Percentiles rank a stretch among this genome's conserved stretches.
Evolutionary conservation across 495 filamentous ascomycete species (phyloP).

Genomic region (Podospora comata): DNA sequence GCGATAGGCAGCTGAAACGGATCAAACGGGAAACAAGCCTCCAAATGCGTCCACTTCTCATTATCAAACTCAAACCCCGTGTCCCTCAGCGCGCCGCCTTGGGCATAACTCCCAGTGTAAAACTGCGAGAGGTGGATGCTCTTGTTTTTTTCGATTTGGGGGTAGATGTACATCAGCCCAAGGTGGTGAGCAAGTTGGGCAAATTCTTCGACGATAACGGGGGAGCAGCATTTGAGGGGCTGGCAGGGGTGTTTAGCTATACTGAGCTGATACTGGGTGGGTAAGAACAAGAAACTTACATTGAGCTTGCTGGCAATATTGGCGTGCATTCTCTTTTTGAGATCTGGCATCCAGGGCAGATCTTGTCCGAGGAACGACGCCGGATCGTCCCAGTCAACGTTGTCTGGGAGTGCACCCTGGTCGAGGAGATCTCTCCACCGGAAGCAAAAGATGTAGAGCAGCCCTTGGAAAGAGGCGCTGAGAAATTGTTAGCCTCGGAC

Average conservation of each 20-base stretch:
- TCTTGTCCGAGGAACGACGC: conserved; percentile 57
- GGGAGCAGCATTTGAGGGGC: conserved; percentile 93
- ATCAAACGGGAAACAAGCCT: conserved; percentile 96
- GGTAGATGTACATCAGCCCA: conserved; percentile 80
- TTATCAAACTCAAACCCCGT: conserved; percentile 58
- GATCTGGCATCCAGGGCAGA: conserved; percentile 66
- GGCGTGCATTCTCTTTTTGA: conserved; percentile 67
- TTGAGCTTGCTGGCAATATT: conserved; percentile 86
- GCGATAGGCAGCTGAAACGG: conserved; percentile 85
- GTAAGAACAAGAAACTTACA: conserved; percentile 15
- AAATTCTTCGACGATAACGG: conserved; percentile 84
- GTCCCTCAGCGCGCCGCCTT: conserved; percentile 58
- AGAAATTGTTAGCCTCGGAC: neutral
- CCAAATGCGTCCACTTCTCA: conserved; percentile 72
- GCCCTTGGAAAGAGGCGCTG: conserved; percentile 25
- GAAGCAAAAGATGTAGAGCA: conserved; percentile 83
- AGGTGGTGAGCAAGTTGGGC: conserved; percentile 81
- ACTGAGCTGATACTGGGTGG: neutral
- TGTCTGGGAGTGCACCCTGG: conserved; percentile 41
- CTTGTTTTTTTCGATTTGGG: conserved; percentile 88
- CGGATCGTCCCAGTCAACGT: conserved; percentile 54
- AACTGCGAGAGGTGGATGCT: conserved; percentile 66
- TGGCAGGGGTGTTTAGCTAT: conserved; percentile 1
- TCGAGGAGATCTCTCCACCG: conserved; percentile 86
- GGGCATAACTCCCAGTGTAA: conserved; percentile 43